Evolutionary conservation across 306 rosid genomes (phyloP), one percentile per base, ranked within the genome.

Genomic region (Lupinus albus): DNA sequence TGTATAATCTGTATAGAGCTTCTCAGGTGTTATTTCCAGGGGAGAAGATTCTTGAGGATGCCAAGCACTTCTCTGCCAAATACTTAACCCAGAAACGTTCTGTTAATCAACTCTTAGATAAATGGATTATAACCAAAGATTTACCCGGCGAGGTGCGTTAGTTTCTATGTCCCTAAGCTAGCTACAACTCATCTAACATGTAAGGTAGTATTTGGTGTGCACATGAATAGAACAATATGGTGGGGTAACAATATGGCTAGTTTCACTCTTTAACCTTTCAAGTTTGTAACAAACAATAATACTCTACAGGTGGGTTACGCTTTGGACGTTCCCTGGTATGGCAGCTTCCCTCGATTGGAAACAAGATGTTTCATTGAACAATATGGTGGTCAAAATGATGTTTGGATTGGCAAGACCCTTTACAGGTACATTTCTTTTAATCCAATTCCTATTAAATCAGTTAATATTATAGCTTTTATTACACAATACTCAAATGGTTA

Each of bases 331-430:
- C 96, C 98, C 4, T 87, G 88, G 89, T 82, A 86, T 76, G 95
- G 94, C 1, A 88, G 88, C 78, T 80, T 93, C 30, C 91, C 98
- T 39, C 83, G 95, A 41, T 41, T 89, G 8, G 98, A 88, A 83
- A 57, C 95, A n/a, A 85, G 88, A 63, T 78, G 77, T 61, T 93
- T 64, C 74, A 69, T 93, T 1, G 81, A 89, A 41, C 97, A 93
- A 11, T 93, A 89, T 67, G 98, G 98, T 20, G 97, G 87, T 12
- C 21, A 50, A 15, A 70, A 64, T 72, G 98, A 89, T 49, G 83
- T 89, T 30, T 93, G 97, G 98, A 93, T 93, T 67, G 98, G 94
- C 62, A 89, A 89, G 81, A 78, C 91, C 54, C 97, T 93, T n/a
- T 93, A 93, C 64, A 86, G 95, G 98, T 88, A 52, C 21, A 9